phyloP scores from a whole-genome alignment of 1,284 basidiomycete genomes.

The Trametes polyzona region DNA sequence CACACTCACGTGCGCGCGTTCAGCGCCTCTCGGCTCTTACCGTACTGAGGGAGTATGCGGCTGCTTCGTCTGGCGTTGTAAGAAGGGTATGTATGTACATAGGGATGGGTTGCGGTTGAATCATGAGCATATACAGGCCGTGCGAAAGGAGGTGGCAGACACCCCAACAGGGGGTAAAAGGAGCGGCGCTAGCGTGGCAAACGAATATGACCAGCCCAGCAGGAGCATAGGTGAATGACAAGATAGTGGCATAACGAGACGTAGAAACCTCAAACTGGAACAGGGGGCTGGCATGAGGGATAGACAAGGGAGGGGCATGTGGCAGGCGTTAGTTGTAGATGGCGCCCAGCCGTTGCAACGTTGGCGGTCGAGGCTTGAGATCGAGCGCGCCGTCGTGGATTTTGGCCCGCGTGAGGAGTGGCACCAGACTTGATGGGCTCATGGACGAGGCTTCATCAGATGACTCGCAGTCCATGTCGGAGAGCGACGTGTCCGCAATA shows the following conservation, averaged over 20 bases:
- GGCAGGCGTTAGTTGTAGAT: neutral
- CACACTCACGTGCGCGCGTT: constrained; percentile 29
- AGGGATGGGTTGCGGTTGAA: neutral
- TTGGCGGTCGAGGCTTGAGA: neutral
- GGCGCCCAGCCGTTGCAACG: neutral
- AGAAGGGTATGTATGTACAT: neutral
- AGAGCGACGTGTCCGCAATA: constrained; percentile 7
- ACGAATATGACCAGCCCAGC: too few relatives aligned
- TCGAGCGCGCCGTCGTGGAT: neutral
- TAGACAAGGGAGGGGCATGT: neutral
- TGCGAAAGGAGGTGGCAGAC: neutral
- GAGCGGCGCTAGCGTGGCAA: neutral
- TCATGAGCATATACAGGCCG: too few relatives aligned
- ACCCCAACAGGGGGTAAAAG: neutral
- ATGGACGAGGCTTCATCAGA: constrained; percentile 15
- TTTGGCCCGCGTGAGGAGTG: neutral
- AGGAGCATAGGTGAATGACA: neutral
- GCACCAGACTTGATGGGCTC: constrained; percentile 4
- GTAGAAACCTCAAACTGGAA: neutral
- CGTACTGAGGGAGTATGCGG: too few relatives aligned
- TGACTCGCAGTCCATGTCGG: constrained; percentile 26
- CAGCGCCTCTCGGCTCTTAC: too few relatives aligned
- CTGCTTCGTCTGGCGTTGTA: neutral
- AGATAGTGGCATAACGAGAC: neutral
- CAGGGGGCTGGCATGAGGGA: neutral